Percentiles rank a stretch among this genome's conserved stretches.
Evolutionary conservation across 345 rosid genomes (phyloP).

Genomic region (Theobroma cacao): DNA sequence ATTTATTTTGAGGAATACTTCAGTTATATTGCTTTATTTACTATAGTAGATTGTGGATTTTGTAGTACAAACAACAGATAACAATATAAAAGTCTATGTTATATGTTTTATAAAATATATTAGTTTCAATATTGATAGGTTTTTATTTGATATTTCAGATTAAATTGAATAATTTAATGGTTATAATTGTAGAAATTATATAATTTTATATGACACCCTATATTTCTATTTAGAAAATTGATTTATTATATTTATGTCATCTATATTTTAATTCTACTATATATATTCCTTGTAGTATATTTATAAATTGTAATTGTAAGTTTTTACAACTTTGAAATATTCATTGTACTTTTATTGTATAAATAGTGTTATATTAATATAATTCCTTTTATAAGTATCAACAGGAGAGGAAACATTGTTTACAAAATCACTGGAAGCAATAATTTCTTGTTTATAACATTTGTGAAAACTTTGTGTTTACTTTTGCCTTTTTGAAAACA

Average conservation of each 20-base stretch:
- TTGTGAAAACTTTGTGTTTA: not conserved
- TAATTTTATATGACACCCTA: not conserved
- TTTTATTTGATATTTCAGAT: slow-evolving; percentile 2
- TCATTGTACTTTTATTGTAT: not conserved
- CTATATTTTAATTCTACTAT: not conserved
- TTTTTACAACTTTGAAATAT: not conserved
- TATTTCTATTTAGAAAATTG: not conserved
- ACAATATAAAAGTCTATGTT: not conserved
- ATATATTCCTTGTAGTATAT: not conserved
- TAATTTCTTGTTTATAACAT: not conserved
- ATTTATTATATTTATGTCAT: not conserved
- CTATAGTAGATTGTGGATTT: not conserved
- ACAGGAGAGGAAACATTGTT: not conserved
- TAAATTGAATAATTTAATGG: not conserved
- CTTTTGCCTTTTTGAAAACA: not conserved
- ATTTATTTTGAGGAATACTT: not conserved
- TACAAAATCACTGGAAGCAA: not conserved
- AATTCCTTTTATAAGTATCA: not conserved
- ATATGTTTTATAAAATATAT: not conserved
- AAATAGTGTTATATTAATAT: not conserved
- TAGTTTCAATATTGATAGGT: not conserved
- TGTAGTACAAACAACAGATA: not conserved
- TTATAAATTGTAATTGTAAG: not conserved
- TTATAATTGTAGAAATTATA: not conserved
- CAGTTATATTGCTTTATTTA: too few relatives aligned